Evolutionary conservation across 345 rosid species (phyloP).

Genomic region (Boechera divaricarpa): DNA sequence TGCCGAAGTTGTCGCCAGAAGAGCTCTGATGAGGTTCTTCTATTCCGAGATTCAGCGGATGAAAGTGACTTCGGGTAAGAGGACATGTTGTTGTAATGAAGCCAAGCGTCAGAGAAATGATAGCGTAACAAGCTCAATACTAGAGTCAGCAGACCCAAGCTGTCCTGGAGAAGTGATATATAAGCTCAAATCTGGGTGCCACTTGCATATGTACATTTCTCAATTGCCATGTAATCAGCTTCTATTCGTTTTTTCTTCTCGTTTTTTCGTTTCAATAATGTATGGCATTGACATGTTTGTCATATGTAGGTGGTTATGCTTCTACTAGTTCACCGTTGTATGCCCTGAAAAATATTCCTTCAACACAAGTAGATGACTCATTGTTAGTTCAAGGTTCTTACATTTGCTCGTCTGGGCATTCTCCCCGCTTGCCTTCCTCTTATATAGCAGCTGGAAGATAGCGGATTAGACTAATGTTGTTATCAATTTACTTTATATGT

Average conservation of each 20-base stretch:
- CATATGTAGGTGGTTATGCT: constrained; percentile 67
- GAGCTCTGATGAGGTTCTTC: constrained; percentile 82
- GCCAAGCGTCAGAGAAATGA: constrained; percentile 39
- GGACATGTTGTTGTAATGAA: constrained; percentile 6
- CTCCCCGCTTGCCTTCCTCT: background rate
- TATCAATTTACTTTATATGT: constrained; percentile 1
- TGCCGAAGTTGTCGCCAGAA: constrained; percentile 83
- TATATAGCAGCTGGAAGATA: constrained; percentile 18
- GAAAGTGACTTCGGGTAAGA: constrained; percentile 5
- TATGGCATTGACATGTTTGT: constrained; percentile 20
- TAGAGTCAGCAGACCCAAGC: constrained; percentile 49
- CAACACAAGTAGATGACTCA: constrained; percentile 34
- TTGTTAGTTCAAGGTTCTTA: constrained; percentile 27
- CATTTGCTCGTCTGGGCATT: constrained; percentile 20
- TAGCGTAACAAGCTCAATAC: constrained; percentile 38
- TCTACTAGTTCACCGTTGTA: constrained; percentile 52
- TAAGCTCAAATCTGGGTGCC: constrained; percentile 64
- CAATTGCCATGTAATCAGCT: constrained; percentile 86
- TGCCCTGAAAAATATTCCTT: constrained; percentile 45
- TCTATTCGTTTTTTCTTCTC: background rate
- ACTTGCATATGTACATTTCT: constrained; percentile 81
- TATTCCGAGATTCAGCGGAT: constrained; percentile 66
- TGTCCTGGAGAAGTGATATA: constrained; percentile 47
- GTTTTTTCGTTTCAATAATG: background rate
- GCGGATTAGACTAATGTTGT: constrained; percentile 4